Percentiles rank a stretch among this genome's conserved stretches.
phyloP scores from a whole-genome alignment of 306 rosid species.

The Medicago lupulina region DNA sequence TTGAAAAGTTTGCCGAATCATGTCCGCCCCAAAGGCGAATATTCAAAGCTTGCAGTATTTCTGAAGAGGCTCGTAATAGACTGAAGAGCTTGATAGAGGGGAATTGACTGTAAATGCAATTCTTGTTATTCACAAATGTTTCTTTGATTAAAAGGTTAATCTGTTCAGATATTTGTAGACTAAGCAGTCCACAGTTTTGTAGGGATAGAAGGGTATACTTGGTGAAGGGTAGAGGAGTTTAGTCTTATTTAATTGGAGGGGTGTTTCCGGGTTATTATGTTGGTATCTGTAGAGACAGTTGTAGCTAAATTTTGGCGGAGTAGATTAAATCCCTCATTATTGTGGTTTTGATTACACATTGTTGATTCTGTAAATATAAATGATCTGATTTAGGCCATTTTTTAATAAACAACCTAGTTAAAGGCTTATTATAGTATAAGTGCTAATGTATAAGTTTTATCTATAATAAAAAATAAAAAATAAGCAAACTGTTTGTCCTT shows the following conservation, averaged over 20 bases:
- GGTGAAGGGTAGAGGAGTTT: conserved; percentile 25
- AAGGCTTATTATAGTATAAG: no score
- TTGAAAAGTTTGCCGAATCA: conserved; percentile 52
- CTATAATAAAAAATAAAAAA: no score
- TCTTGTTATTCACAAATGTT: conserved; percentile 37
- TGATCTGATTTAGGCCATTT: neutral
- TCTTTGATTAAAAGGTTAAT: conserved; percentile 37
- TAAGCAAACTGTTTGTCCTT: neutral
- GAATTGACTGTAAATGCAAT: conserved; percentile 56
- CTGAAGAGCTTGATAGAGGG: conserved; percentile 68
- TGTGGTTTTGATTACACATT: conserved; percentile 29
- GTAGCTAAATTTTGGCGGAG: conserved; percentile 47
- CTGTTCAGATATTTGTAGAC: conserved; percentile 54
- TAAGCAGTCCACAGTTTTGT: conserved; percentile 75
- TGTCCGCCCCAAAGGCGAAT: conserved; percentile 58
- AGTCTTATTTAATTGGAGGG: conserved; percentile 31
- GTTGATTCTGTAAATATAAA: conserved; percentile 32
- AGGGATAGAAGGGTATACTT: conserved; percentile 51
- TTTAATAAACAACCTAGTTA: no score
- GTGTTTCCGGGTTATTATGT: conserved; percentile 4
- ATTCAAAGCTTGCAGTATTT: conserved; percentile 59
- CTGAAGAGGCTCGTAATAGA: conserved; percentile 67
- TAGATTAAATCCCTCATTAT: conserved; percentile 28
- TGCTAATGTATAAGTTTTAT: no score
- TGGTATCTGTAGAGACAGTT: conserved; percentile 26